phyloP scores from a whole-genome alignment of 2,329 filamentous ascomycete species.

The Lecanicillium sp. region DNA sequence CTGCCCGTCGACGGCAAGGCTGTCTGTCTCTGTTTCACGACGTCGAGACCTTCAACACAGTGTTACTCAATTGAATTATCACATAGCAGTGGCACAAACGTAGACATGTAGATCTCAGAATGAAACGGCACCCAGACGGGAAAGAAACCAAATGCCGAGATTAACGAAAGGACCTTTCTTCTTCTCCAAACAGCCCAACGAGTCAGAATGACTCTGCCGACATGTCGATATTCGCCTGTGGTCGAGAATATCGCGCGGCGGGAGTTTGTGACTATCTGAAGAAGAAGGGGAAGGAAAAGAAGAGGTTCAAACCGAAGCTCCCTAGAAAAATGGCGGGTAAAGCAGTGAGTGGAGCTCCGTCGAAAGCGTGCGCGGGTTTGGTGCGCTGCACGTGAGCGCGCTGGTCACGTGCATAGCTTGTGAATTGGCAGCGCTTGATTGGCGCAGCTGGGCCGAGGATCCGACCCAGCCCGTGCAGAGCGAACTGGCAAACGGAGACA shows the following conservation, averaged over 20 bases:
- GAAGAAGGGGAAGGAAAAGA: conserved; percentile 31
- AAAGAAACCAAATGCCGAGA: conserved; percentile 42
- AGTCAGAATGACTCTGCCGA: conserved; percentile 31
- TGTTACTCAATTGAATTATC: background rate
- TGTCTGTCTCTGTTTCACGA: too few relatives aligned
- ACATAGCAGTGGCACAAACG: too few relatives aligned
- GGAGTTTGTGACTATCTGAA: conserved; percentile 48
- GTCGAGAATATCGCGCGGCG: conserved; percentile 26
- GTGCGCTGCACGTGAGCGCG: conserved; percentile 8
- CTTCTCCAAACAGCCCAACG: conserved; percentile 38
- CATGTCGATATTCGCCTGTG: conserved; percentile 24
- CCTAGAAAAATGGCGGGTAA: too few relatives aligned
- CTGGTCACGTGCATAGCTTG: conserved; percentile 29
- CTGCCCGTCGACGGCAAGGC: too few relatives aligned
- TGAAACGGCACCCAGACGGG: conserved; percentile 51
- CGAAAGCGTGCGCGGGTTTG: too few relatives aligned
- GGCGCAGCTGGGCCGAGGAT: conserved; percentile 38
- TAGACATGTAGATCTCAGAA: conserved; percentile 51
- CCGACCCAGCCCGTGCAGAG: conserved; percentile 26
- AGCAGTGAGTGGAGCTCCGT: too few relatives aligned
- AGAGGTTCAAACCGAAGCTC: conserved; percentile 14
- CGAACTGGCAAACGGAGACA: conserved; percentile 10
- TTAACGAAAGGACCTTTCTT: conserved; percentile 51
- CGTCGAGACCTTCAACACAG: background rate
- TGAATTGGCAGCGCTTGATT: conserved; percentile 34